Evolutionary conservation across 2,329 filamentous ascomycete genomes (phyloP), one percentile per base, ranked within the genome.

Genomic region (Colletotrichum tropicale): DNA sequence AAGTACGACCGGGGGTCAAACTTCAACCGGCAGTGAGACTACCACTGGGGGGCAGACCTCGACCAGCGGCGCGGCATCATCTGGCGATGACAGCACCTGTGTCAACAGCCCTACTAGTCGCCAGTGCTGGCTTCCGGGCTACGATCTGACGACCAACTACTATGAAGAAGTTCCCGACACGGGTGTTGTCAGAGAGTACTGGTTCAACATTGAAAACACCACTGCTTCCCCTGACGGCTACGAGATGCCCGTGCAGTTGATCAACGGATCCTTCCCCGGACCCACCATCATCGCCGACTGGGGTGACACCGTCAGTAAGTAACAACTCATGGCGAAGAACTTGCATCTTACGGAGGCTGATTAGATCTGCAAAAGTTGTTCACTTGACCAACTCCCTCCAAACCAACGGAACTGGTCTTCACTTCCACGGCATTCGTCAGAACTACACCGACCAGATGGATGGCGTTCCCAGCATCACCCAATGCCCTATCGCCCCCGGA

Each of bases 351-450:
- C 55, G 16, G 55, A 10, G 55, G 16, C 55, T 58, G 16, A 58
- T 9, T 0, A 18, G 8, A 1, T 58, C 8, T 6, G 55, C 12
- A 8, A 58, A 16, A 58, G 55, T 58, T 18, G 82, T 92, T 15
- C 89, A 89, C 67, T 87, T 93, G 8, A 89, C 84, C 38, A 94
- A 93, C 80, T 80, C 80, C 62, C 69, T 87, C 83, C 83, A 83
- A 67, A 58, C 55, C 10, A 93, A 93, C 76, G 91, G 91, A 36
- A 93, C 91, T 9, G 87, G 87, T 10, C 89, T 93, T 21, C 92
- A 94, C 80, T 93, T 88, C 84, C 92, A 94, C 78, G 92, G 91
- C 26, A 84, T 94, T 38, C 88, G 90, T 8, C 91, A 93, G 79
- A 85, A 88, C 75, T 84, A 87, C 79, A 89, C 86, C 64, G 89